Evolutionary conservation across 768 basidiomycete genomes (phyloP), one percentile per base, ranked within the genome.

Genomic region (Suillus weaverae): DNA sequence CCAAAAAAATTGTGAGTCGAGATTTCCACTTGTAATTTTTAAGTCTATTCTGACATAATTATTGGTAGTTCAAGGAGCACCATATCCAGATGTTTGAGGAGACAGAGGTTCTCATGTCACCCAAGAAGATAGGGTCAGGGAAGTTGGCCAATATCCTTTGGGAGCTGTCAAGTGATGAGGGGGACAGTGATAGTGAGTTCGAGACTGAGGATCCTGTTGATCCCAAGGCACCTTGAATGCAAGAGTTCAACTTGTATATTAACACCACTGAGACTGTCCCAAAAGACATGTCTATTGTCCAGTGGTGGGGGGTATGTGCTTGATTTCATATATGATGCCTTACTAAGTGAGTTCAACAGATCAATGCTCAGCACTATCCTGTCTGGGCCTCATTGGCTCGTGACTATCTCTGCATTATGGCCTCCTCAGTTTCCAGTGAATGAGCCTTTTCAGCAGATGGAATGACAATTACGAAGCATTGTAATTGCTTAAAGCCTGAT

Each of bases 331-430:
- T 44, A 44, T 20, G 20, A 44, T 44, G 43, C 0, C 43, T 44
- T 44, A 44, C 9, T 44, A 5, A 78, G 41, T 0, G 74, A 73
- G 18, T 74, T 78, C 0, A n/a, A 65, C 0, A 78, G 62, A 9
- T 50, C 43, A 3, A 64, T 51, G 0, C 32, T 7, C 43, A 44
- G 9, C 5, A 8, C 8, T 44, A 44, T 44, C 78, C 74, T 2
- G 69, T 71, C 1, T 80, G 77, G 78, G 72, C 73, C 2, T 76
- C 75, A 0, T 68, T 81, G 3, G 78, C 79, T 4, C 66, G 68
- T 7, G 79, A 81, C 65, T 76, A 76, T 30, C 72, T 81, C 9
- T 60, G 80, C 3, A 74, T 82, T n/a, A 79, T 80, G 77, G 76
- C 77, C 6, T 71, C 75, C 6, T 71, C 67, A 2, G 79, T 81